Evolutionary conservation across 2,329 filamentous ascomycete genomes (phyloP).

Genomic region (Capronia epimyces): DNA sequence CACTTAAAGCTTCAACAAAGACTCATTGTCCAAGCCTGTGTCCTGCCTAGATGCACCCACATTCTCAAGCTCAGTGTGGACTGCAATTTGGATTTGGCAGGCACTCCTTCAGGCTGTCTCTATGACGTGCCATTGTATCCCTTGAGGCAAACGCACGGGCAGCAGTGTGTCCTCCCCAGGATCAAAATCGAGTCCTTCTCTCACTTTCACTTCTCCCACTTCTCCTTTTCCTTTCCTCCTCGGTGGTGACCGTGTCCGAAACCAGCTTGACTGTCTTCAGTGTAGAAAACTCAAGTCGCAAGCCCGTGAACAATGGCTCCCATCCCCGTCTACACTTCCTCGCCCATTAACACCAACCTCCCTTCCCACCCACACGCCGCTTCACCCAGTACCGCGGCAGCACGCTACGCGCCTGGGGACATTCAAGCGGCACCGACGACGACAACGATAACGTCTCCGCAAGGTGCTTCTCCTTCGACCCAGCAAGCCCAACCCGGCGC

Average conservation of each 20-base stretch:
- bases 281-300: background rate
- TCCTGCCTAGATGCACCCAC: background rate
- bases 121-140: slow-evolving; percentile 11
- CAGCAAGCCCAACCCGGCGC: slow-evolving; percentile 19
- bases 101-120: background rate
- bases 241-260: background rate
- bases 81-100: background rate
- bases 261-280: background rate
- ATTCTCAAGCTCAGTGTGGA: background rate
- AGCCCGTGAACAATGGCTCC: slow-evolving; percentile 13
- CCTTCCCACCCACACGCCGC: slow-evolving; percentile 8
- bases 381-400: slow-evolving; percentile 21
- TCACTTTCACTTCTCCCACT: background rate
- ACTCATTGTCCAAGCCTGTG: background rate
- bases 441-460: background rate
- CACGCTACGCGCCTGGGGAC: slow-evolving; percentile 15
- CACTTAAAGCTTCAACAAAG: background rate
- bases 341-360: slow-evolving; percentile 25
- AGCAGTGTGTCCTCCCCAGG: background rate
- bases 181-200: slow-evolving; percentile 6
- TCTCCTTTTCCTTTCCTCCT: background rate
- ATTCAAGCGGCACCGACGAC: slow-evolving; percentile 10
- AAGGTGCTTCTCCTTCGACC: background rate
- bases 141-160: slow-evolving; percentile 20
- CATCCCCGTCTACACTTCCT: slow-evolving; percentile 24